These are phyloP conservation scores for Puccinia polysora DNA, from an alignment of 1,284 basidiomycete genomes.

Conservation along the genomic window DNA sequence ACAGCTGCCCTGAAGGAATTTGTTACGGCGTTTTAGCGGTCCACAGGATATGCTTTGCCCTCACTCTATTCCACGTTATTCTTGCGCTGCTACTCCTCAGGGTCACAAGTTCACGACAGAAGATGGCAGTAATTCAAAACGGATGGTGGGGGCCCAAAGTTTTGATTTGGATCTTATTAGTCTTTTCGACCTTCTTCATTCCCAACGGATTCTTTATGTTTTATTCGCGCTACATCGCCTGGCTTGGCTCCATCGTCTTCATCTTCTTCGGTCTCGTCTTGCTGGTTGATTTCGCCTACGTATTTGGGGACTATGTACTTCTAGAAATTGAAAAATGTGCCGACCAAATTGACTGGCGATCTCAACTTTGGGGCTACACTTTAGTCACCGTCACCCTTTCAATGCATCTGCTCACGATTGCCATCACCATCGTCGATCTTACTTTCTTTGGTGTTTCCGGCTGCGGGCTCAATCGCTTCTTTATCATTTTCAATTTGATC, in stretches of 20 bases:
- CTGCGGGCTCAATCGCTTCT: conserved; percentile 86
- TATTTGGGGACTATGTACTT: conserved; percentile 72
- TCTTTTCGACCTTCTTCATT: conserved; percentile 80
- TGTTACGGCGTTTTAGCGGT: conserved; percentile 98
- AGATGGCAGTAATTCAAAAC: conserved; percentile 91
- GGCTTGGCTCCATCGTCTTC: conserved; percentile 87
- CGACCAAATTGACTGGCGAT: conserved; percentile 59
- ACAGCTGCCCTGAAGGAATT: conserved; percentile 74
- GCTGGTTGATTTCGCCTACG: conserved; percentile 96
- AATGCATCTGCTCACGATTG: conserved; percentile 77
- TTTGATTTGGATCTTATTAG: conserved; percentile 72
- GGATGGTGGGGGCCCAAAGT: conserved; percentile 99
- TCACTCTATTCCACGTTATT: conserved; percentile 81
- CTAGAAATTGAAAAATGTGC: conserved; percentile 95
- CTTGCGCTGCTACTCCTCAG: conserved; percentile 75
- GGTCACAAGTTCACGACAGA: conserved; percentile 80
- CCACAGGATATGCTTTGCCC: conserved; percentile 92
- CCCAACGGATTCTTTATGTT: conserved; percentile 92
- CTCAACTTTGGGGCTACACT: conserved; percentile 92
- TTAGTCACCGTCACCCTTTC: conserved; percentile 86
- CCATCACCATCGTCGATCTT: conserved; percentile 80
- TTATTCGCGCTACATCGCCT: conserved; percentile 59
- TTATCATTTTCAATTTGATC: conserved; percentile 88
- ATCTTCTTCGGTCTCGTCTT: conserved; percentile 92
- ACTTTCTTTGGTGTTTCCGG: conserved; percentile 82